phyloP scores from a whole-genome alignment of 2,329 filamentous ascomycete species.

The Dactylonectria macrodidyma region DNA sequence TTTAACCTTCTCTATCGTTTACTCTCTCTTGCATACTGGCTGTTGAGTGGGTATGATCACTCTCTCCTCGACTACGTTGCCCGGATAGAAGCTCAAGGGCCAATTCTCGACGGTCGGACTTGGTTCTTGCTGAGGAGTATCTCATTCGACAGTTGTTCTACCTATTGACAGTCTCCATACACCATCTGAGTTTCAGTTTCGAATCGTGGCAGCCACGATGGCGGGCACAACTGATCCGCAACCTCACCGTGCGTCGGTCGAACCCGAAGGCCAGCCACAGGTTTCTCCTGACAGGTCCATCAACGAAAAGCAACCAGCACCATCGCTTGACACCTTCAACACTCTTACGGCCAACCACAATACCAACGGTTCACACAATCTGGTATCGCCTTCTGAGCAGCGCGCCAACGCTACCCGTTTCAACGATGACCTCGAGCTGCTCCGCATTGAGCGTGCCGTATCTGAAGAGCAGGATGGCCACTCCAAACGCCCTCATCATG shows the following conservation, averaged over 20 bases:
- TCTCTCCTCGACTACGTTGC: slow-evolving; percentile 31
- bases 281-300: slow-evolving; percentile 24
- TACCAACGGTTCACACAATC: slow-evolving; percentile 39
- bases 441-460: slow-evolving; percentile 63
- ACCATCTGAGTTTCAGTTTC: slow-evolving; percentile 8
- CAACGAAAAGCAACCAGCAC: slow-evolving; percentile 45
- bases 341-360: slow-evolving; percentile 45
- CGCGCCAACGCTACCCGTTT: slow-evolving; percentile 57
- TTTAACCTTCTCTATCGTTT: slow-evolving; percentile 33
- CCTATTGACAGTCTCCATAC: background rate
- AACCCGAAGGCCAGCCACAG: slow-evolving; percentile 24
- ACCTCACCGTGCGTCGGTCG: slow-evolving; percentile 33
- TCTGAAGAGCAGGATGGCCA: slow-evolving; percentile 58
- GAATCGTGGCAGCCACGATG: slow-evolving; percentile 34
- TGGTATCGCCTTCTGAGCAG: slow-evolving; percentile 45
- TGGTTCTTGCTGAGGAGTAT: background rate
- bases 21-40: slow-evolving; percentile 23
- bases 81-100: background rate
- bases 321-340: slow-evolving; percentile 51
- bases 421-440: slow-evolving; percentile 65
- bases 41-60: slow-evolving; percentile 34
- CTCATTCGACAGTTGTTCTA: background rate
- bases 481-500: slow-evolving; percentile 50
- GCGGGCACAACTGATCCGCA: slow-evolving; percentile 38
- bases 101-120: slow-evolving; percentile 8